A percentile compares a stretch with the other conserved stretches of the same genome.
These are phyloP conservation scores for Aspergillus candidus DNA, from an alignment of 2,329 filamentous ascomycete genomes.

Conservation along the genomic window DNA sequence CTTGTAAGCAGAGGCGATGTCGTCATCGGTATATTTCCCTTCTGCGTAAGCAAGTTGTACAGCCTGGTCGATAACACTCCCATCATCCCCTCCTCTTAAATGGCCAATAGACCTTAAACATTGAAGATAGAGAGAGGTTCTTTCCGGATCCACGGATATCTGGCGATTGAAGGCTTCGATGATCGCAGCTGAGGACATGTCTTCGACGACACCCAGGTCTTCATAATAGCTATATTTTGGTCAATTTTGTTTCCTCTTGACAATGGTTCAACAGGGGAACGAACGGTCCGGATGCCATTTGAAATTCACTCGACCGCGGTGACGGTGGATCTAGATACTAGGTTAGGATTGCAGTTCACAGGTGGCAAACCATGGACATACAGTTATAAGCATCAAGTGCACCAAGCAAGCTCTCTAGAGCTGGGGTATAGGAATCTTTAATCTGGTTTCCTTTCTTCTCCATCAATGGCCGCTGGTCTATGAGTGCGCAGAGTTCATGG, in stretches of 20 bases:
- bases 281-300: conserved; percentile 29
- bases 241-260: conserved; percentile 4
- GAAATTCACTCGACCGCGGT: conserved; percentile 22
- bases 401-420: conserved; percentile 35
- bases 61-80: conserved; percentile 52
- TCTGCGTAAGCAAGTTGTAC: conserved; percentile 54
- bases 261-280: conserved; percentile 10
- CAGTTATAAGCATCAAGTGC: conserved; percentile 31
- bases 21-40: conserved; percentile 52
- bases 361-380: conserved; percentile 15
- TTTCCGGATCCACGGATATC: conserved; percentile 48
- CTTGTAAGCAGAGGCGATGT: conserved; percentile 53
- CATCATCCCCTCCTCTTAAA: conserved; percentile 43
- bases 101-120: conserved; percentile 56
- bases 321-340: conserved; percentile 24
- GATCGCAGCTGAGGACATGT: conserved; percentile 58
- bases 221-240: conserved; percentile 47
- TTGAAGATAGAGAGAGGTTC: conserved; percentile 57
- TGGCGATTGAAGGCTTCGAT: conserved; percentile 59
- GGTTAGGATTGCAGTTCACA: conserved; percentile 10
- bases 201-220: conserved; percentile 55
- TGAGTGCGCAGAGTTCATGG: conserved; percentile 51
- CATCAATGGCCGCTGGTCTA: conserved; percentile 38
- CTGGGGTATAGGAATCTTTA: conserved; percentile 29
- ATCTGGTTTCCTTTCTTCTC: conserved; percentile 32